Evolutionary conservation across 306 rosid species (phyloP).

Genomic region (Oxytropis ochrocephala): DNA sequence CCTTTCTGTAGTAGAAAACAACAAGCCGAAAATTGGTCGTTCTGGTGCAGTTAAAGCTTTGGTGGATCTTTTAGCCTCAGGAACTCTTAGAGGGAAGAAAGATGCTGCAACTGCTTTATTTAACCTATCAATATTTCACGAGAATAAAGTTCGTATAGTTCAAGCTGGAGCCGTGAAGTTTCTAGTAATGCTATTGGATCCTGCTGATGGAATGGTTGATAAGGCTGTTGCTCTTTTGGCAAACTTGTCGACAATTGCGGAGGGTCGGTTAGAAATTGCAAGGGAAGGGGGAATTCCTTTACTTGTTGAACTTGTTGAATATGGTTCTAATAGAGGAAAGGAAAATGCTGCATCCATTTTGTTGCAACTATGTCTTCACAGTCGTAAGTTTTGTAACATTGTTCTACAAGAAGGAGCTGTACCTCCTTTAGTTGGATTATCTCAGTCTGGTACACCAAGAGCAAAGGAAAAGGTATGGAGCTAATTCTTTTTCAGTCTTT

Average conservation of each 20-base stretch:
- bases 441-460: constrained; percentile 84
- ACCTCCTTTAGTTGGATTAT: constrained; percentile 88
- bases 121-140: constrained; percentile 82
- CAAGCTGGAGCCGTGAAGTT: constrained; percentile 86
- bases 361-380: constrained; percentile 83
- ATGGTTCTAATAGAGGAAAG: constrained; percentile 85
- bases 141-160: constrained; percentile 84
- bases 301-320: constrained; percentile 75
- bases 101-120: constrained; percentile 95
- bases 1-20: constrained; percentile 70
- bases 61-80: constrained; percentile 78
- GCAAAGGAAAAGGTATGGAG: constrained; percentile 87
- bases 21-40: constrained; percentile 81
- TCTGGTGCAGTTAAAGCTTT: constrained; percentile 81
- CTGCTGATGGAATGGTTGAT: constrained; percentile 72
- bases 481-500: background rate
- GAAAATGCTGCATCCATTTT: constrained; percentile 84
- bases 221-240: constrained; percentile 89
- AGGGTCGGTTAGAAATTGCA: constrained; percentile 63
- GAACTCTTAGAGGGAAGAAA: constrained; percentile 87
- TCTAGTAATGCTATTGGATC: constrained; percentile 70
- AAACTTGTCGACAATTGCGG: constrained; percentile 74
- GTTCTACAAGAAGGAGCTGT: constrained; percentile 98
- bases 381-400: constrained; percentile 65
- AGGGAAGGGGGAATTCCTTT: constrained; percentile 74